Base-by-base conservation (phyloP, 805 yeast genomes). In the Candida orba region DNA sequence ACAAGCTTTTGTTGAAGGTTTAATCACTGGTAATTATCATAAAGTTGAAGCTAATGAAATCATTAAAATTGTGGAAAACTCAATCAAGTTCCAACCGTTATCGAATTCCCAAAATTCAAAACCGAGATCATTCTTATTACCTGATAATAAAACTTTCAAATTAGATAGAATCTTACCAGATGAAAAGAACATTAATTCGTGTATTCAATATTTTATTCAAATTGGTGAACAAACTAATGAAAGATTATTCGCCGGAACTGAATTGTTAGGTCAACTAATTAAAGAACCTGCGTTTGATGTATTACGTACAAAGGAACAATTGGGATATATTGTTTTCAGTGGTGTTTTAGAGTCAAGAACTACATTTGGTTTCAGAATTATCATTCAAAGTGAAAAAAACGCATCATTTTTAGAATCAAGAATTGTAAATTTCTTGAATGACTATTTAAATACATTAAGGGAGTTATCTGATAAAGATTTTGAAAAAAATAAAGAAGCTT, bases 251-350 rank as follows among this genome's bases (percentile, higher is more conserved):
- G 74, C 80, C 1, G 57, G 75, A 43, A 71, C 84, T 12, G 87
- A 82, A 40, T 64, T 91, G 41, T 63, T 87, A 38, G 76, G 84
- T 0, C 91, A 85, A 48, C 73, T 89, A 49, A 68, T 84, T 40
- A 78, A 76, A 52, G 97, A 91, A 59, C 97, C 96, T 5, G 84
- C 91, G 45, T 93, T 91, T 64, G 82, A 87, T 57, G 84, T 84
- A 49, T 72, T 91, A 45, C 76, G 99, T 63, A 91, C 99, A 7
- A 83, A 87, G 54, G 98, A 91, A 65, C 98, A 93, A 63, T 72
- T 91, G 29, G 99, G 99, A 2, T 91, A 91, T 57, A 89, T 91
- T 49, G 99, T 91, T 0, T 88, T 87, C 58, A 79, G 93, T 36
- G 85, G 95, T 0, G 66, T 75, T 23, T 69, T 83, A 48, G 72